Conservation (phyloP, 371 early-diverging fungal species). For the Haplosporangium sp. region DNA sequence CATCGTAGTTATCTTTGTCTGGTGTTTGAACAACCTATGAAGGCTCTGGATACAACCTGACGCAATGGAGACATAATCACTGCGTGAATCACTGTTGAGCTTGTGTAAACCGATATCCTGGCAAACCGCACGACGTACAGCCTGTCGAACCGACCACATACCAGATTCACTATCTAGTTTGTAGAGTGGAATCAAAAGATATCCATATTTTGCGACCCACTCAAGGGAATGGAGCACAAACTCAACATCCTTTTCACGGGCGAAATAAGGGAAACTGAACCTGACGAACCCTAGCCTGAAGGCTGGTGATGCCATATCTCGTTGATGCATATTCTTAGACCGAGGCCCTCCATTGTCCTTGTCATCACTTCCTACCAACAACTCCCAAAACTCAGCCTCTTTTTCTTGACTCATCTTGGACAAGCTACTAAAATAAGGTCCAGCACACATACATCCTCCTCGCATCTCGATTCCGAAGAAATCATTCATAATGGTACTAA, state of each 20-base stretch:
- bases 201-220: constrained; percentile 31
- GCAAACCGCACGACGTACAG: constrained; percentile 13
- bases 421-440: constrained; percentile 31
- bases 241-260: constrained; percentile 28
- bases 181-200: constrained; percentile 28
- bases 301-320: neutral
- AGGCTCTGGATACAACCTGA: constrained; percentile 7
- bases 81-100: neutral
- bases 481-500: constrained; percentile 50
- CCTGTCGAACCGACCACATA: constrained; percentile 15
- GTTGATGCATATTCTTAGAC: neutral
- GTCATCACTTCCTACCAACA: constrained; percentile 17
- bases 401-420: constrained; percentile 24
- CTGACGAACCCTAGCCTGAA: constrained; percentile 27
- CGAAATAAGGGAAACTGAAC: constrained; percentile 28
- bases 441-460: constrained; percentile 45
- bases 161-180: constrained; percentile 12
- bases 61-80: constrained; percentile 7
- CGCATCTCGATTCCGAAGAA: constrained; percentile 51
- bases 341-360: neutral
- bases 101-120: neutral
- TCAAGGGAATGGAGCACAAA: constrained; percentile 28
- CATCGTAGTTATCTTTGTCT: too few species aligned
- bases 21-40: too few species aligned
- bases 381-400: constrained; percentile 36